Base-by-base conservation (phyloP, 106 monocot species). In the Dendrobium nobile region DNA sequence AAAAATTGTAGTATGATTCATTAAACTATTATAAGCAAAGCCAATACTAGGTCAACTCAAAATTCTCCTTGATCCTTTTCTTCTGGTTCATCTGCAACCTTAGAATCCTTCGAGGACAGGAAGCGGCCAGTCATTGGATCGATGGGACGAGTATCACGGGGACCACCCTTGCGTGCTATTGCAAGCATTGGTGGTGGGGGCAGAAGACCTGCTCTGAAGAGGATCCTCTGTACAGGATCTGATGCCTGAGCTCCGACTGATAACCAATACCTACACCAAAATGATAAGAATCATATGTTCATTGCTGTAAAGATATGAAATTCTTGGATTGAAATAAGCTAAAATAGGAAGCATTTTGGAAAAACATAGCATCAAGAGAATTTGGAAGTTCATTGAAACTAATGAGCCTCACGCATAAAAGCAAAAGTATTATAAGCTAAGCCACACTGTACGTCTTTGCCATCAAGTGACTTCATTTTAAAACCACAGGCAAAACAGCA, bases 191-290 rank as follows among this genome's bases (percentile, higher is more conserved):
- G 93, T 0, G 92, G 92, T 0, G 96, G 96, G 28, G 96, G 96
- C 9, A 96, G 81, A 80, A 96, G 42, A 8, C 96, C 93, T 65
- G 93, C 93, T 31, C 93, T 88, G 80, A 94, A 96, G 41, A 96
- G 92, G 59, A 96, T 81, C 1, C 90, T 88, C 44, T 96, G 92
- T 6, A 90, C 90, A 6, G 96, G 94, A 2, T 96, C 93, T 31
- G 96, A 92, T 22, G 96, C 90, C 54, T 96, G 96, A 26, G 93
- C 91, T 27, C 96, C 96, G 47, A 96, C 93, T 10, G 96, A 96
- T 26, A 96, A 77, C 96, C 96, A 96, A 33, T 93, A 92, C 85
- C 95, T 95, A 79, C 67, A 81, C 42, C 41, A 80, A 73, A 65
- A 43, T 28, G 43, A 43, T 48, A 75, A 68, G 81, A 67, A 26